Evolutionary conservation across 495 filamentous ascomycete species (phyloP).

Genomic region (Alectoria sarmentosa): DNA sequence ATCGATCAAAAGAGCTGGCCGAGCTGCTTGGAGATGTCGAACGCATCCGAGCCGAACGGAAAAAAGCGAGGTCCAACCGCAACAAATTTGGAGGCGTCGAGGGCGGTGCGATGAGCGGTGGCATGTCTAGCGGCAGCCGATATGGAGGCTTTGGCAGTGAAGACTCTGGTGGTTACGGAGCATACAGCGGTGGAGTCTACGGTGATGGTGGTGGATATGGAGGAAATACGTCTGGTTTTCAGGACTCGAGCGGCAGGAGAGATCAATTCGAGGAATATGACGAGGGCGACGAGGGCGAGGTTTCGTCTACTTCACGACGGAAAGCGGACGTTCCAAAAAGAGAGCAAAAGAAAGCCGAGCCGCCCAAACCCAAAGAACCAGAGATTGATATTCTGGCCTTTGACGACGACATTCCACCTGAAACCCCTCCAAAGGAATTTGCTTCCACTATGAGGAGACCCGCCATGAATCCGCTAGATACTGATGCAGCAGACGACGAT

Average conservation of each 20-base stretch:
- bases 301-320: slow-evolving; percentile 41
- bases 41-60: slow-evolving; percentile 81
- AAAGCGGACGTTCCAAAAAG: slow-evolving; percentile 37
- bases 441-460: slow-evolving; percentile 43
- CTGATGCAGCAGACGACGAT: slow-evolving; percentile 63
- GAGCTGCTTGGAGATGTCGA: slow-evolving; percentile 94
- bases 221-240: slow-evolving; percentile 63
- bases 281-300: slow-evolving; percentile 78
- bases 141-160: slow-evolving; percentile 90
- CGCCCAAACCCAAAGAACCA: slow-evolving; percentile 71
- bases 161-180: slow-evolving; percentile 58
- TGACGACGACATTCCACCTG: slow-evolving; percentile 57
- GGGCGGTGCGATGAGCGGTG: slow-evolving; percentile 58
- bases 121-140: slow-evolving; percentile 50
- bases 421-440: slow-evolving; percentile 39
- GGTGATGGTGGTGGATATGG: slow-evolving; percentile 88
- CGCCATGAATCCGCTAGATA: slow-evolving; percentile 43
- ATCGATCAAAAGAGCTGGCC: slow-evolving; percentile 89
- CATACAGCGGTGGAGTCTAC: slow-evolving; percentile 80
- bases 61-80: slow-evolving; percentile 83
- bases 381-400: slow-evolving; percentile 86
- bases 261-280: slow-evolving; percentile 97
- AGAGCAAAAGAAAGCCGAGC: slow-evolving; percentile 52
- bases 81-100: slow-evolving; percentile 94
- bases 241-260: slow-evolving; percentile 51